These are phyloP conservation scores for Monilinia aucupariae DNA, from an alignment of 2,329 filamentous ascomycete species.

Conservation along the genomic window DNA sequence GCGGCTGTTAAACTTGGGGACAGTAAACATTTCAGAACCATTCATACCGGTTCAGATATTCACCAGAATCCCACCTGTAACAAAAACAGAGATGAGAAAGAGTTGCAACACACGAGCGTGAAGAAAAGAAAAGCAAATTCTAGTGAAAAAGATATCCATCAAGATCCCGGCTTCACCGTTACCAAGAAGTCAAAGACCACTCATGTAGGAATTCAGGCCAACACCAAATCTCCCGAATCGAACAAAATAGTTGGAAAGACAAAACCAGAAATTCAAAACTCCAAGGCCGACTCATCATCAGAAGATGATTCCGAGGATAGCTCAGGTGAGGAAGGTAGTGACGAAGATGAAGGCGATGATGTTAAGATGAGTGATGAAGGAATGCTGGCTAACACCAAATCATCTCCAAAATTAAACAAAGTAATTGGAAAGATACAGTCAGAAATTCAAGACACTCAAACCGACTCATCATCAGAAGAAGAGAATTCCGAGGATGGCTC, in stretches of 20 bases:
- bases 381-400: neutral
- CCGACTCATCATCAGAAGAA: neutral
- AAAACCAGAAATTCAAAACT: neutral
- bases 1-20: neutral
- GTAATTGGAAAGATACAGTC: neutral
- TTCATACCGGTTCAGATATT: neutral
- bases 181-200: neutral
- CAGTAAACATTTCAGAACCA: neutral
- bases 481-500: neutral
- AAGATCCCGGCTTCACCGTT: no score
- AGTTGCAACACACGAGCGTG: neutral
- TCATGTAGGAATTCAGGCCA: neutral
- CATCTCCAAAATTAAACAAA: neutral
- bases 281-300: neutral
- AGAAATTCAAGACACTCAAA: neutral
- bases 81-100: neutral
- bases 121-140: neutral
- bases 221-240: neutral
- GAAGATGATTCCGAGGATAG: slow-evolving; percentile 2
- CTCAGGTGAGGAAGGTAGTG: neutral
- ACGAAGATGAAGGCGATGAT: neutral
- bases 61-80: neutral
- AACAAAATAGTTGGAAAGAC: neutral
- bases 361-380: neutral
- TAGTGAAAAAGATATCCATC: neutral